Conservation (phyloP, 495 filamentous ascomycete genomes). For the Podospora anserina region DNA sequence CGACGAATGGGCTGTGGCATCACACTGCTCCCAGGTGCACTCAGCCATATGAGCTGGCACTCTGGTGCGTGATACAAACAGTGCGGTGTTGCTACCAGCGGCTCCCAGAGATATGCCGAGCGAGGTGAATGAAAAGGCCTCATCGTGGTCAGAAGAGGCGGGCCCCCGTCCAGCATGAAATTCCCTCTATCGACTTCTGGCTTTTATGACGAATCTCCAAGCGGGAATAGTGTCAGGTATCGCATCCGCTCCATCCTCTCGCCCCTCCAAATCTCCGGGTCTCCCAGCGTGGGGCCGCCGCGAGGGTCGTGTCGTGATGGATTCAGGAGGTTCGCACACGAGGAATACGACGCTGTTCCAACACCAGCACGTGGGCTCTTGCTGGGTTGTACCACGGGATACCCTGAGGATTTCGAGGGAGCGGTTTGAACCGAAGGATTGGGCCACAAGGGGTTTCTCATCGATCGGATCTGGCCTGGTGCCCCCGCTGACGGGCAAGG, state of each 20-base stretch:
- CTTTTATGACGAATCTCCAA: too few species aligned
- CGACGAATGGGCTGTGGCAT: slow-evolving; percentile 5
- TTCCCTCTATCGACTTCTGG: too few species aligned
- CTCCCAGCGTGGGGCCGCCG: neutral
- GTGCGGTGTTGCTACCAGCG: too few species aligned
- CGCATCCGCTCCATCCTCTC: slow-evolving; percentile 14
- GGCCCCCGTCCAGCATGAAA: too few species aligned
- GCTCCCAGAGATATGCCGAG: neutral
- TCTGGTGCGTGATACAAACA: neutral
- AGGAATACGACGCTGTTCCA: neutral
- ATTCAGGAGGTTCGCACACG: slow-evolving; percentile 2
- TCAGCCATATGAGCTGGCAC: neutral
- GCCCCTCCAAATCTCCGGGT: slow-evolving; percentile 23
- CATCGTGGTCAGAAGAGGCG: too few species aligned
- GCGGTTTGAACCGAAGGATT: slow-evolving; percentile 9
- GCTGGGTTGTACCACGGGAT: neutral
- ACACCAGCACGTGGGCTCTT: slow-evolving; percentile 3
- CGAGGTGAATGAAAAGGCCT: neutral
- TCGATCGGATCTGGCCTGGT: slow-evolving; percentile 28
- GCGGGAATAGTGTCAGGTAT: too few species aligned
- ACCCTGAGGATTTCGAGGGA: neutral
- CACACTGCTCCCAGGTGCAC: neutral
- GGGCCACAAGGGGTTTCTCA: slow-evolving; percentile 12
- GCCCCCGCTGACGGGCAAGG: slow-evolving; percentile 16
- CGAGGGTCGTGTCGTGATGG: neutral